phyloP scores from a whole-genome alignment of 495 filamentous ascomycete species.

The Cenococcum geophilum region DNA sequence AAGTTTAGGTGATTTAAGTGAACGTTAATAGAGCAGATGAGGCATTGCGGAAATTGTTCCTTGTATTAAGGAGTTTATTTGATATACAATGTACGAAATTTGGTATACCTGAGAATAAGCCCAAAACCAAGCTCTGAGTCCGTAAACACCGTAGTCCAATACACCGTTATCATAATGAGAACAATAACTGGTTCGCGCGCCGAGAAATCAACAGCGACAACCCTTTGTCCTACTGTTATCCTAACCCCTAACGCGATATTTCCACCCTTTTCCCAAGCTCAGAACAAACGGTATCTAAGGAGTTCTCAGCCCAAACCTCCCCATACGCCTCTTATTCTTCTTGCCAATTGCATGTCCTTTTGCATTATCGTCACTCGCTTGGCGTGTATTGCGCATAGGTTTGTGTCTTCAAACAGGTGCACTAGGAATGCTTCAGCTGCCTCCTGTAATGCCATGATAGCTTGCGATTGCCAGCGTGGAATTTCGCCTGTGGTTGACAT shows the following conservation, averaged over 20 bases:
- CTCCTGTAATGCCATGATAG: conserved; percentile 85
- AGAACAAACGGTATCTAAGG: background rate
- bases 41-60: too few relatives aligned
- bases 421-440: conserved; percentile 88
- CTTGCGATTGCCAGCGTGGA: conserved; percentile 86
- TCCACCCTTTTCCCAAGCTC: background rate
- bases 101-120: background rate
- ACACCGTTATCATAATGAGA: background rate
- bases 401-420: conserved; percentile 91
- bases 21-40: too few relatives aligned
- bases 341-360: conserved; percentile 34
- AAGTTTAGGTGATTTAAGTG: too few relatives aligned
- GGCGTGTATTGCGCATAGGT: conserved; percentile 91
- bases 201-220: background rate
- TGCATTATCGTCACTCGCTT: conserved; percentile 98
- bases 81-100: background rate
- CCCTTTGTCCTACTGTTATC: background rate
- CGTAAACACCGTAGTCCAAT: background rate
- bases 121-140: background rate
- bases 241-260: background rate
- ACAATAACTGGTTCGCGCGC: background rate
- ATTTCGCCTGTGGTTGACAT: conserved; percentile 48
- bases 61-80: background rate
- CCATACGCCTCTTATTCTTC: conserved; percentile 29
- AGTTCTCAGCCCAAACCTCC: conserved; percentile 25